Conservation (phyloP, 192 early-diverging fungal genomes). For the Powellomyces hirtus region DNA sequence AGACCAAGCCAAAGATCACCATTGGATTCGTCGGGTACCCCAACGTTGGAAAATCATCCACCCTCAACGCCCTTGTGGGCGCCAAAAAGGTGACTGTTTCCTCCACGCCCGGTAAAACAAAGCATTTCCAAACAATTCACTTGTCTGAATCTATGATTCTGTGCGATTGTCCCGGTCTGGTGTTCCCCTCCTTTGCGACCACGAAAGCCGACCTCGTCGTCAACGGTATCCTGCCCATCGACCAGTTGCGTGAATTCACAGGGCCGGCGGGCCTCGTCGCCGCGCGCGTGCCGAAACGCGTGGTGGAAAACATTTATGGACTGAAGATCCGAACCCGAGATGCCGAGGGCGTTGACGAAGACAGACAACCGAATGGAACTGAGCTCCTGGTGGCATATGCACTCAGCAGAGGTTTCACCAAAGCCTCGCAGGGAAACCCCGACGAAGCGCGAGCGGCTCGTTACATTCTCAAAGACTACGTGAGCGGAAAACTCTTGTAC, state of each 20-base stretch:
- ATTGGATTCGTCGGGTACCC: slow-evolving; percentile 99
- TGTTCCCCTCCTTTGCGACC: slow-evolving; percentile 98
- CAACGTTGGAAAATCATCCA: slow-evolving; percentile 99
- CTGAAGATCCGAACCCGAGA: slow-evolving; percentile 78
- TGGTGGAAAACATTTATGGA: slow-evolving; percentile 90
- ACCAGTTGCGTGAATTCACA: slow-evolving; percentile 93
- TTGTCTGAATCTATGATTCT: slow-evolving; percentile 80
- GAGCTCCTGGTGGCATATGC: slow-evolving; percentile 92
- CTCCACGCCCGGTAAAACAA: slow-evolving; percentile 98
- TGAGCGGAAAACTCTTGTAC: slow-evolving; percentile 88
- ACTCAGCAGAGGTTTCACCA: slow-evolving; percentile 85
- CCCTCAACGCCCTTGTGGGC: slow-evolving; percentile 95
- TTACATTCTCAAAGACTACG: slow-evolving; percentile 98
- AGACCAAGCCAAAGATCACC: slow-evolving; percentile 51
- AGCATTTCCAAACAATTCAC: slow-evolving; percentile 99
- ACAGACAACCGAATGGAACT: slow-evolving; percentile 70
- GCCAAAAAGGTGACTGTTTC: slow-evolving; percentile 92
- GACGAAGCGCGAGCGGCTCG: slow-evolving; percentile 96
- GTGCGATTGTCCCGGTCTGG: slow-evolving; percentile 99
- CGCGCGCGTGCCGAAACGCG: slow-evolving; percentile 78
- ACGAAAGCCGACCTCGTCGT: slow-evolving; percentile 98
- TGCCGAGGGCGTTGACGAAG: slow-evolving; percentile 49
- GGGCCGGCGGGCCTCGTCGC: slow-evolving; percentile 83
- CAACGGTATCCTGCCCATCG: slow-evolving; percentile 98
- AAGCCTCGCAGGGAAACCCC: slow-evolving; percentile 91